Conservation (phyloP, 345 rosid species). For the Firmiana major region DNA sequence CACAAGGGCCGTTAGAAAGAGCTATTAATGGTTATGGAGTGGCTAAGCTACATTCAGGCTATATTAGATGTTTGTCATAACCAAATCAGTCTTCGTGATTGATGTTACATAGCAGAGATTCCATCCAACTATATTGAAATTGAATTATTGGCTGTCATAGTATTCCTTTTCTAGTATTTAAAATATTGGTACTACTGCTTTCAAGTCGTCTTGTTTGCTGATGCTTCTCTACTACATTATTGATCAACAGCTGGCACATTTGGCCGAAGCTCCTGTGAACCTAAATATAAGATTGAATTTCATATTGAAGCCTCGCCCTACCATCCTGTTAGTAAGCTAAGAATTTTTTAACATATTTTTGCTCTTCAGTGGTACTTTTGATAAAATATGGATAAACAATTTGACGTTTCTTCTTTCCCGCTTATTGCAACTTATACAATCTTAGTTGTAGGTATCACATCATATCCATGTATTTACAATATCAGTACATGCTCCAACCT, state of each 20-base stretch:
- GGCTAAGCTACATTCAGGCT: neutral
- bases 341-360: neutral
- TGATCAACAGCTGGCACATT: slow-evolving; percentile 55
- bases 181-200: neutral
- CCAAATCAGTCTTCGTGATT: neutral
- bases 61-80: neutral
- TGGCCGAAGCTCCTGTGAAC: slow-evolving; percentile 68
- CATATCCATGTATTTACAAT: neutral
- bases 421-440: neutral
- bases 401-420: neutral
- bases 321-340: slow-evolving; percentile 60
- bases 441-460: neutral
- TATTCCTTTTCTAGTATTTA: neutral
- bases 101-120: neutral
- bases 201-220: neutral
- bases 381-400: neutral
- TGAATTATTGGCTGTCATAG: neutral
- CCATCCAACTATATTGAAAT: neutral
- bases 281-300: slow-evolving; percentile 72
- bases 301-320: slow-evolving; percentile 63
- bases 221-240: neutral
- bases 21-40: neutral
- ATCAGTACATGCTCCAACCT: neutral
- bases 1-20: neutral
- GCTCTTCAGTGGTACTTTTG: neutral